Conservation (phyloP, 352 stramenopile species). For the Phytophthora macrochlamydospora region DNA sequence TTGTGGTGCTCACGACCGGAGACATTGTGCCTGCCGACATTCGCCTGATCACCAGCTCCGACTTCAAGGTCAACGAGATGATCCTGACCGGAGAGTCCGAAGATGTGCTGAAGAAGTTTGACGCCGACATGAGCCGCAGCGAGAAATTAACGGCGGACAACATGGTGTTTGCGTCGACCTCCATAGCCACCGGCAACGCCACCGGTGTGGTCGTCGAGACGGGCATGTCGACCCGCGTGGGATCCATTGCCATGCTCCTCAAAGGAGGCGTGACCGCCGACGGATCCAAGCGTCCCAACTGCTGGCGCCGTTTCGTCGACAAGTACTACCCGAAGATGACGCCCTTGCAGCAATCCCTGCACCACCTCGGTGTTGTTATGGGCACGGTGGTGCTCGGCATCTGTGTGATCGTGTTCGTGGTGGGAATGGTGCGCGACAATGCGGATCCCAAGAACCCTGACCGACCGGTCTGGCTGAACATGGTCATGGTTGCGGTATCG, state of each 20-base stretch:
- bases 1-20: conserved; percentile 81
- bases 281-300: conserved; percentile 30
- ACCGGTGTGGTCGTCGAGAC: conserved; percentile 49
- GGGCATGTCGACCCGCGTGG: conserved; percentile 48
- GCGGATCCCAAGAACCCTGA: conserved; percentile 63
- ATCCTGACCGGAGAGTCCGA: conserved; percentile 91
- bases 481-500: conserved; percentile 92
- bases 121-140: conserved; percentile 16
- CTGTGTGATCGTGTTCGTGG: conserved; percentile 86
- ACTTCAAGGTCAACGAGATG: conserved; percentile 89
- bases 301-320: conserved; percentile 17
- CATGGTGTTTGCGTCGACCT: conserved; percentile 91
- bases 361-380: conserved; percentile 92
- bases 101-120: conserved; percentile 56
- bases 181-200: conserved; percentile 52
- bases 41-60: conserved; percentile 69
- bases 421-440: conserved; percentile 64
- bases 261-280: conserved; percentile 13
- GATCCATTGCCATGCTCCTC: conserved; percentile 48
- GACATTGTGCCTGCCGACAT: conserved; percentile 91
- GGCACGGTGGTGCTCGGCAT: conserved; percentile 82
- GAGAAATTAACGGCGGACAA: conserved; percentile 61
- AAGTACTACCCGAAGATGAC: conserved; percentile 59
- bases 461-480: conserved; percentile 86
- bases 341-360: conserved; percentile 91